A percentile compares a stretch with the other conserved stretches of the same genome.
Evolutionary conservation across 2,329 filamentous ascomycete genomes (phyloP).

Genomic region (Stachybotrys elegans): DNA sequence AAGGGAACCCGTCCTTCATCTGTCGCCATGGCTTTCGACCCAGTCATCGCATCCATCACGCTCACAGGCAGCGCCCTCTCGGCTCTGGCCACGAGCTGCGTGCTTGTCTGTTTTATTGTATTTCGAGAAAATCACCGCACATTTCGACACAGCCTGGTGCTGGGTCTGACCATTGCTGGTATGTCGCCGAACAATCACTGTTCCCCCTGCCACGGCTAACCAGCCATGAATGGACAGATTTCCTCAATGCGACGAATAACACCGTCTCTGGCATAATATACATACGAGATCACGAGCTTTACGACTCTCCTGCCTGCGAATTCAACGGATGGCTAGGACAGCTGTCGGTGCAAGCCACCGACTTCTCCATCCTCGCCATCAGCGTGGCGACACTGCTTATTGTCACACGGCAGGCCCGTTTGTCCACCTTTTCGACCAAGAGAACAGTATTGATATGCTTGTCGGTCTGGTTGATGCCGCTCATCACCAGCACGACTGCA

Average conservation of each 20-base stretch:
- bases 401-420: conserved; percentile 13
- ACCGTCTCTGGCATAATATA: conserved; percentile 16
- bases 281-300: conserved; percentile 7
- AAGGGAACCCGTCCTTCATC: too few relatives aligned
- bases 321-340: conserved; percentile 15
- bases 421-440: conserved; percentile 11
- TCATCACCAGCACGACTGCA: conserved; percentile 14
- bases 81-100: conserved; percentile 14
- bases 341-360: conserved; percentile 16
- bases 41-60: conserved; percentile 15
- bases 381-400: conserved; percentile 17
- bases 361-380: conserved; percentile 19
- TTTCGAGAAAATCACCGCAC: conserved; percentile 14
- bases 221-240: conserved; percentile 9
- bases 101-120: conserved; percentile 15
- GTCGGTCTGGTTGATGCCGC: conserved; percentile 13
- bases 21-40: conserved; percentile 7
- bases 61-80: conserved; percentile 16
- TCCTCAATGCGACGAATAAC: conserved; percentile 17
- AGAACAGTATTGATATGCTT: conserved; percentile 11
- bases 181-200: background rate
- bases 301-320: conserved; percentile 10
- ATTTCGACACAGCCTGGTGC: conserved; percentile 16
- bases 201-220: background rate
- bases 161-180: conserved; percentile 18